Evolutionary conservation across 164 flowering plant genomes (phyloP), one percentile per base, ranked within the genome.

Genomic region (Malania oleifera): DNA sequence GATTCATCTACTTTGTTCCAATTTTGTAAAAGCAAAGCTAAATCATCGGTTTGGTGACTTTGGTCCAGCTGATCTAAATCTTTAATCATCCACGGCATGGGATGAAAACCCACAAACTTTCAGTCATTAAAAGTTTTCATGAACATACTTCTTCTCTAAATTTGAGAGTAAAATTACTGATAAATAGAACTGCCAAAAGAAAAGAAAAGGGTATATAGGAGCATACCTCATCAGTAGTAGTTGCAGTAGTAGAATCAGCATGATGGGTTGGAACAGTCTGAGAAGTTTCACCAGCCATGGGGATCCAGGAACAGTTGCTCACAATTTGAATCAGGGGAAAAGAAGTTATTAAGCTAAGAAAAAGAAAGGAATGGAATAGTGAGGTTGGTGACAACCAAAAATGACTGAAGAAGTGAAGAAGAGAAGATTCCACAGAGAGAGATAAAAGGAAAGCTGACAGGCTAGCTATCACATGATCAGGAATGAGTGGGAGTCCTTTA

Each of bases 201-300:
- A 4, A 26, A 35, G 9, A 29, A 14, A 1, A 20, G 40, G 3
- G 14, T 9, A n/a, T 2, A 17, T 7, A 9, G 15, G 25, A 56
- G 18, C 51, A 20, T 27, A 68, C 70, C 56, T 60, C 50, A 56
- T 15, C 31, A 56, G 52, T 44, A 19, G 47, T 5, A 44, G 47
- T 19, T 5, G 47, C 8, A 44, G 23, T 41, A 60, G 65, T 12
- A 49, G n/a, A n/a, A n/a, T n/a, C n/a, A n/a, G 61, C 3, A 3
- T 29, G 63, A 46, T 39, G 27, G 12, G 67, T 22, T 35, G 31
- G 35, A 54, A 51, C 57, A 59, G 70, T 55, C 43, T 63, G 35
- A 54, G 45, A 53, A 59, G 70, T 55, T 37, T 63, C 67, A 52
- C 61, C 59, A 51, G 75, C 67, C 75, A 71, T 71, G 15, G 35